Percentiles rank a stretch among this genome's conserved stretches.
phyloP scores from a whole-genome alignment of 495 filamentous ascomycete genomes.

The Tuber brumale region DNA sequence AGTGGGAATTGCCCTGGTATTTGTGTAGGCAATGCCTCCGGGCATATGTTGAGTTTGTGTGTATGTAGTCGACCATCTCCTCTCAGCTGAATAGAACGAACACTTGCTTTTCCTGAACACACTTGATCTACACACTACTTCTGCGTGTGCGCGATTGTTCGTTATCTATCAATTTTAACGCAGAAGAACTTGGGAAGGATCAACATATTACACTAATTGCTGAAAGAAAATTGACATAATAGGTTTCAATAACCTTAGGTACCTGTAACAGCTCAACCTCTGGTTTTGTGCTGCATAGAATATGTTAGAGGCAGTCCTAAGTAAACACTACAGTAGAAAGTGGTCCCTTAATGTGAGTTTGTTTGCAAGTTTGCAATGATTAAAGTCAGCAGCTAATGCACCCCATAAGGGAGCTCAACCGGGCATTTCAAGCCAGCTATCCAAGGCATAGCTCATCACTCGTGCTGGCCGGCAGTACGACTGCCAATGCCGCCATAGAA shows the following conservation, averaged over 20 bases:
- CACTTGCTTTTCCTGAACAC: too few relatives aligned
- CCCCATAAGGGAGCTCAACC: background rate
- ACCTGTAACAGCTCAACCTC: background rate
- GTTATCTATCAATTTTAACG: background rate
- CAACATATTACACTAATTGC: background rate
- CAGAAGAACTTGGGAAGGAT: background rate
- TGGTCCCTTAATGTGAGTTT: background rate
- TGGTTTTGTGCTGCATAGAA: background rate
- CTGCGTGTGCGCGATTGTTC: too few relatives aligned
- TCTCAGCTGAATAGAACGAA: too few relatives aligned
- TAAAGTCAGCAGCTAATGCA: background rate
- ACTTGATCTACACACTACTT: too few relatives aligned
- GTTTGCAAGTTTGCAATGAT: background rate
- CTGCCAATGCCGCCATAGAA: background rate
- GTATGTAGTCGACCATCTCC: too few relatives aligned
- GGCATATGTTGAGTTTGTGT: too few relatives aligned
- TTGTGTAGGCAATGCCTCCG: too few relatives aligned
- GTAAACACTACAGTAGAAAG: background rate
- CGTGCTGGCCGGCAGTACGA: background rate
- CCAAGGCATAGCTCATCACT: background rate
- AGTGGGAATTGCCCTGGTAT: too few relatives aligned
- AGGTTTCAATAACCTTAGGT: background rate
- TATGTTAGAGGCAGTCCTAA: background rate
- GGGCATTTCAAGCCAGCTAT: background rate
- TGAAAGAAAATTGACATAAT: background rate